phyloP scores from a whole-genome alignment of 2,329 filamentous ascomycete species.

The Trichoderma sp. region DNA sequence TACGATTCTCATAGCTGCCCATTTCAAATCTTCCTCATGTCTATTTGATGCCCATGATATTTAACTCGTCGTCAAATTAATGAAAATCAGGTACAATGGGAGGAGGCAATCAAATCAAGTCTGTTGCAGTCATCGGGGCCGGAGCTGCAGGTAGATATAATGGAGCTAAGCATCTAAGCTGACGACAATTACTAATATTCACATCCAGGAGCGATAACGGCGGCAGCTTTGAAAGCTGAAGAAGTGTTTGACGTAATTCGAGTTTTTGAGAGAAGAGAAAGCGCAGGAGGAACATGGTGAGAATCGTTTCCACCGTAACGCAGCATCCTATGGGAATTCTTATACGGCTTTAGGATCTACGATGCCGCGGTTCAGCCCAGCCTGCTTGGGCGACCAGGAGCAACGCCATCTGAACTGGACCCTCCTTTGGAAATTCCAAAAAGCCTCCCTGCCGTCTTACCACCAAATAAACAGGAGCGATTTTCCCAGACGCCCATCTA shows the following conservation, averaged over 20 bases:
- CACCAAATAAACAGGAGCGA: slow-evolving; percentile 50
- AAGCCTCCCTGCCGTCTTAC: slow-evolving; percentile 45
- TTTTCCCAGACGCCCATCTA: slow-evolving; percentile 57
- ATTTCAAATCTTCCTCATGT: neutral
- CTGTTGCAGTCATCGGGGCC: slow-evolving; percentile 28
- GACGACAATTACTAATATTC: slow-evolving; percentile 25
- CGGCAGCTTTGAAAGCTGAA: slow-evolving; percentile 51
- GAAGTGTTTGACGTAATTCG: slow-evolving; percentile 48
- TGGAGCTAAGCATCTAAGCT: neutral
- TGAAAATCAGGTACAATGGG: slow-evolving; percentile 5
- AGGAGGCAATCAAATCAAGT: slow-evolving; percentile 28
- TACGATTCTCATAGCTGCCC: neutral
- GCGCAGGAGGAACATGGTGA: slow-evolving; percentile 52
- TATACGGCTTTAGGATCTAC: slow-evolving; percentile 51
- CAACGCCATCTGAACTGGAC: slow-evolving; percentile 50
- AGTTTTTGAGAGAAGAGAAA: slow-evolving; percentile 50
- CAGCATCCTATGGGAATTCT: neutral
- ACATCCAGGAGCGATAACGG: slow-evolving; percentile 50
- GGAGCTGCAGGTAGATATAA: slow-evolving; percentile 26
- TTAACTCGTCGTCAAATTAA: neutral
- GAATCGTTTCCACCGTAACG: neutral
- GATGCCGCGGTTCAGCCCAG: slow-evolving; percentile 47
- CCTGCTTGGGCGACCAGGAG: slow-evolving; percentile 47
- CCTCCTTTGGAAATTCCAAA: slow-evolving; percentile 50
- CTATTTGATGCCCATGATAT: neutral